These are phyloP conservation scores for Blastomyces gilchristii DNA, from an alignment of 2,329 filamentous ascomycete species.

Conservation along the genomic window DNA sequence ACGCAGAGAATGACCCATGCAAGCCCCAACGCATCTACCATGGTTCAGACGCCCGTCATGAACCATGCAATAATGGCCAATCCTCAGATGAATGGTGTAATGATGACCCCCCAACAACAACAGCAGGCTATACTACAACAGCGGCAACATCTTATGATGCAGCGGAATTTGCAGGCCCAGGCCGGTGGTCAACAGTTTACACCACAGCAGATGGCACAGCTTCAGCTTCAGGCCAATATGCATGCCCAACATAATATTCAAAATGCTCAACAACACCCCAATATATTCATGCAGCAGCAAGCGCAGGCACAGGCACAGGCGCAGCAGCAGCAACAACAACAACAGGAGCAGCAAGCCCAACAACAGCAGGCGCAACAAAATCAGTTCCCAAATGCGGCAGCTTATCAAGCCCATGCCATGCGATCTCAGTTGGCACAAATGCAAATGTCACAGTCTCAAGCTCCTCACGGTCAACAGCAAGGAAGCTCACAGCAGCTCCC, in stretches of 20 bases:
- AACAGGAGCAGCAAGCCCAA: conserved; percentile 24
- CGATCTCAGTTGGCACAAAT: conserved; percentile 31
- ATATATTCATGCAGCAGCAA: conserved; percentile 20
- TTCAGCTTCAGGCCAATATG: conserved; percentile 36
- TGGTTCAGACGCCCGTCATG: conserved; percentile 38
- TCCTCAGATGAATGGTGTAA: conserved; percentile 31
- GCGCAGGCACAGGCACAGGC: conserved; percentile 16
- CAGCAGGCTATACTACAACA: conserved; percentile 31
- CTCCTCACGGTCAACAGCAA: conserved; percentile 22
- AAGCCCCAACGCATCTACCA: conserved; percentile 35
- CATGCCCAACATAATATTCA: conserved; percentile 40
- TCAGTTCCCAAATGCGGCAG: conserved; percentile 19
- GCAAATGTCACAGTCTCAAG: conserved; percentile 29
- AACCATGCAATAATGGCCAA: conserved; percentile 33
- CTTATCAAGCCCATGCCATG: conserved; percentile 31
- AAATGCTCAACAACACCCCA: conserved; percentile 21
- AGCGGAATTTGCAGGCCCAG: conserved; percentile 3
- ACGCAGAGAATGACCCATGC: conserved; percentile 38
- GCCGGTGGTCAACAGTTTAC: conserved; percentile 27
- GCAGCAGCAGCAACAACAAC: conserved; percentile 23
- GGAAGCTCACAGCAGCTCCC: conserved; percentile 26
- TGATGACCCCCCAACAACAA: conserved; percentile 32
- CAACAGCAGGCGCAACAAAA: conserved; percentile 21
- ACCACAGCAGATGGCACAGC: conserved; percentile 33
- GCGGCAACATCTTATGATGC: conserved; percentile 25